Conservation (phyloP, 345 rosid species). For the Eucalyptus regnans region DNA sequence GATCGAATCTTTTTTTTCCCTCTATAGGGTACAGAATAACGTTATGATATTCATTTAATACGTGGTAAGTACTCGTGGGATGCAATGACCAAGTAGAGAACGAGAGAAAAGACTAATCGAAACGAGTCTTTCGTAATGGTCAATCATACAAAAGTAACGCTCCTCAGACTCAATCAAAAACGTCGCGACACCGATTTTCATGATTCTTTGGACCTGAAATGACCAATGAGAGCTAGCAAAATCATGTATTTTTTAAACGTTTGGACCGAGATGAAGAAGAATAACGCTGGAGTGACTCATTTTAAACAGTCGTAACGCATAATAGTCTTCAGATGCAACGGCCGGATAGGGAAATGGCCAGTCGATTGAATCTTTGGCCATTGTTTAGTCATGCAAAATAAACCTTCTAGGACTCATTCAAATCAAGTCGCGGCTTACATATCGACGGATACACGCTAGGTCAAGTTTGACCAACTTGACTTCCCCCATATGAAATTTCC, state of each 20-base stretch:
- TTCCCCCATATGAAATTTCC: neutral
- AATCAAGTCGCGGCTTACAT: neutral
- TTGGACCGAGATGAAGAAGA: neutral
- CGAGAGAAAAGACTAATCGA: neutral
- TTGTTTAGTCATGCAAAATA: neutral
- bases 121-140: neutral
- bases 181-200: neutral
- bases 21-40: neutral
- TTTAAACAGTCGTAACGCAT: neutral
- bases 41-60: neutral
- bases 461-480: neutral
- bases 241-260: neutral
- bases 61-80: neutral
- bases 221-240: neutral
- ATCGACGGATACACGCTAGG: neutral
- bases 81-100: neutral
- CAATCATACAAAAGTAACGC: neutral
- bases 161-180: neutral
- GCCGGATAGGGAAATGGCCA: neutral
- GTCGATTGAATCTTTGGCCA: neutral
- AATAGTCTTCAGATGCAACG: neutral
- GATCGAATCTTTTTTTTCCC: neutral
- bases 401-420: neutral
- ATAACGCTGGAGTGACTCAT: neutral
- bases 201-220: rapidly evolving